Conservation (phyloP, 345 rosid genomes). For the Eutrema japonicum region DNA sequence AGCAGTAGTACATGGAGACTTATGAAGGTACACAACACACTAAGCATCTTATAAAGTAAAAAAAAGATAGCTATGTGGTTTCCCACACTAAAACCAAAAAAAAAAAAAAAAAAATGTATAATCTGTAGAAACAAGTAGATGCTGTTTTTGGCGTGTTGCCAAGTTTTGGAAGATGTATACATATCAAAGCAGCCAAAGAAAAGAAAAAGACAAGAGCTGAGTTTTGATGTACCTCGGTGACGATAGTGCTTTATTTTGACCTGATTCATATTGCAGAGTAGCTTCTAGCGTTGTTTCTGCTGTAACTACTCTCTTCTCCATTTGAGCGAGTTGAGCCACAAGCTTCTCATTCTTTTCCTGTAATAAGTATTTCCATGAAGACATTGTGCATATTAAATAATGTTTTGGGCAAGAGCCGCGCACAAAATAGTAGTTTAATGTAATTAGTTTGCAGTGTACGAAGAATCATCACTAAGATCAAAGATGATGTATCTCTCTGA, state of each 20-base stretch:
- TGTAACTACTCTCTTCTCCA: slow-evolving; percentile 86
- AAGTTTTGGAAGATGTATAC: slow-evolving; percentile 18
- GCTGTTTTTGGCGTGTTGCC: neutral
- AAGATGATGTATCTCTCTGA: neutral
- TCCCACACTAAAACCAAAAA: neutral
- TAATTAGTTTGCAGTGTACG: neutral
- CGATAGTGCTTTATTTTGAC: slow-evolving; percentile 69
- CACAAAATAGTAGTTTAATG: neutral
- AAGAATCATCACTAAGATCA: neutral
- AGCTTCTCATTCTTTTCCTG: slow-evolving; percentile 95
- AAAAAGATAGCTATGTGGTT: neutral
- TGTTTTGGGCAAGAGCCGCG: neutral
- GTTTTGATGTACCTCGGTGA: slow-evolving; percentile 53
- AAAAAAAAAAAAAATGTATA: too few relatives aligned
- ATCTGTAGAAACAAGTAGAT: neutral
- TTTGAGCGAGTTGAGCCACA: slow-evolving; percentile 59
- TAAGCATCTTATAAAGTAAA: neutral
- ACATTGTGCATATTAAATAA: neutral
- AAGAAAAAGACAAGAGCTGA: slow-evolving; percentile 12
- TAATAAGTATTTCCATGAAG: slow-evolving; percentile 33
- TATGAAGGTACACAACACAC: neutral
- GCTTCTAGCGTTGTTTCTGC: slow-evolving; percentile 95
- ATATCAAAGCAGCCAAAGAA: neutral
- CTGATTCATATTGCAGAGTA: slow-evolving; percentile 76
- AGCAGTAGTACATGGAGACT: neutral